Base-by-base conservation (phyloP, 257 asterid species). In the Scutellaria barbata region DNA sequence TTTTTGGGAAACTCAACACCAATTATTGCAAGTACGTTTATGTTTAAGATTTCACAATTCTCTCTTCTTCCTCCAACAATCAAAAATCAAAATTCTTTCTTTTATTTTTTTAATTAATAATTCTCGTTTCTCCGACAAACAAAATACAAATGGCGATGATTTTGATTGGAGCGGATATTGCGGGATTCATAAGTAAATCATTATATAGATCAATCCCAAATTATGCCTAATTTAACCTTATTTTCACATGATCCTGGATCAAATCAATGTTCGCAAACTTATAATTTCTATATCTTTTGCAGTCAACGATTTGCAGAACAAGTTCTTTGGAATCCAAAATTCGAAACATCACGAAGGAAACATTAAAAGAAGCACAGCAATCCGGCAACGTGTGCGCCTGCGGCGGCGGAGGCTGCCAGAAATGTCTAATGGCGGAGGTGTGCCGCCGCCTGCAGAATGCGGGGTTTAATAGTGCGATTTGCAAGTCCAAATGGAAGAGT, bases 401-500 rank as follows among this genome's bases (percentile, higher is more conserved):
- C 72, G 84, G 85, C 60, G 76, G 56, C 75, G 63, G 76, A 0
- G 17, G 85, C 14, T 94, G 98, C 90, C 85, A 90, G 79, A 84
- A 65, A 66, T 94, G 98, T 46, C 81, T 79, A 10, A 89, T 87
- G 98, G 85, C 83, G 75, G 88, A 39, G 74, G 83, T 88, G 22
- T 86, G 96, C 82, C 75, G 81, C 55, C 87, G 92, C 33, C 82
- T 94, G 35, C 95, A 83, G 59, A 76, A 46, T 53, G 90, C 84
- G 1, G 96, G 92, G 66, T 91, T 82, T 25, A 76, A 91, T 51
- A 72, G 89, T 50, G 92, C 92, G 8, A 87, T 89, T 80, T 90
- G 98, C 96, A 91, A 86, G 74, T 90, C 98, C 39, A 94, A 91
- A 75, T 94, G 98, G 98, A 89, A 55, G 63, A 91, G 88, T 79